These are phyloP conservation scores for Cystoisospora suis DNA, from an alignment of 169 alveolate genomes.

Conservation along the genomic window DNA sequence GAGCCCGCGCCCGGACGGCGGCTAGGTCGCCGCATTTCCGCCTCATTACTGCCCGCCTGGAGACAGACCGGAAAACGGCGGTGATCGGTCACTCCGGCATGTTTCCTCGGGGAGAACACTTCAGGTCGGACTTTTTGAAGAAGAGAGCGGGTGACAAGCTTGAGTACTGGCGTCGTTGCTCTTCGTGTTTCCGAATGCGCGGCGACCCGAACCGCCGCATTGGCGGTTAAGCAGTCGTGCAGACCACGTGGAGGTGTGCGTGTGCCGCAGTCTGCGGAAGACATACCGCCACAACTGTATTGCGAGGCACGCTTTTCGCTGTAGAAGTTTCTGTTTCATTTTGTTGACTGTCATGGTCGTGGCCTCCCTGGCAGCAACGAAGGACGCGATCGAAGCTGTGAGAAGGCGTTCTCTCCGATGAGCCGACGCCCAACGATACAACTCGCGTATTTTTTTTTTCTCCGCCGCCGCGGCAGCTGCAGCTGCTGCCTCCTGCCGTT, in stretches of 20 bases:
- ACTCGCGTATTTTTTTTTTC: neutral
- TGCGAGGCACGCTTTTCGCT: neutral
- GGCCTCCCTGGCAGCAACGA: neutral
- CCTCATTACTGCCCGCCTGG: neutral
- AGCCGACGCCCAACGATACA: neutral
- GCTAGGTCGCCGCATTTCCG: neutral
- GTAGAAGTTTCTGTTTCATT: neutral
- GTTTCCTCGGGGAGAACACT: neutral
- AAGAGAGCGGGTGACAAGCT: neutral
- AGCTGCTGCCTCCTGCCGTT: constrained; percentile 18
- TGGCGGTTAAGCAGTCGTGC: neutral
- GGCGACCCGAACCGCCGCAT: neutral
- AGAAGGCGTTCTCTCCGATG: neutral
- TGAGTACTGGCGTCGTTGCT: neutral
- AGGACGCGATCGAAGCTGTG: neutral
- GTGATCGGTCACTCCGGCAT: neutral
- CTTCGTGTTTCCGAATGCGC: neutral
- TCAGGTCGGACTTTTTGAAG: neutral
- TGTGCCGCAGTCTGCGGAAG: neutral
- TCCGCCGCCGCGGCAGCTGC: neutral
- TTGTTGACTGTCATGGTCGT: neutral
- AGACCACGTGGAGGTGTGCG: neutral
- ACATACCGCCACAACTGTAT: neutral
- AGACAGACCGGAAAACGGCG: neutral
- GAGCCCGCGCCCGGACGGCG: neutral